Evolutionary conservation across 345 rosid species (phyloP).

Genomic region (Ricinus communis): DNA sequence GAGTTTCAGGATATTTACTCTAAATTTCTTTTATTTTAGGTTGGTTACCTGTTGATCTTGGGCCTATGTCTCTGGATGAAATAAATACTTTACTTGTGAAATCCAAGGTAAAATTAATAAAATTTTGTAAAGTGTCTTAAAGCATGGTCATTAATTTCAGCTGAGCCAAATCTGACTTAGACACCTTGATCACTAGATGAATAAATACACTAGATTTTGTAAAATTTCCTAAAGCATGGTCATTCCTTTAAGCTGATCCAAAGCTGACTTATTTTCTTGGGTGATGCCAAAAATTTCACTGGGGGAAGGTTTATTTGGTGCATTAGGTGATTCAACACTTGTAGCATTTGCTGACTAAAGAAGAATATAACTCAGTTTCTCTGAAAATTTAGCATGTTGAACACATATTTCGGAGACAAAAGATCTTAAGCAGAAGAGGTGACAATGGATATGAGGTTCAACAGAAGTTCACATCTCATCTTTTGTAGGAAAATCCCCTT

Average conservation of each 20-base stretch:
- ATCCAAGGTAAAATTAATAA: constrained; percentile 48
- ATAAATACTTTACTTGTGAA: constrained; percentile 41
- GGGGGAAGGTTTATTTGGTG: neutral
- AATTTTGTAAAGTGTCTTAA: constrained; percentile 2
- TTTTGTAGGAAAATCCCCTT: too few relatives aligned
- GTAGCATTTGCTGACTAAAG: neutral
- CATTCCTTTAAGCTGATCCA: neutral
- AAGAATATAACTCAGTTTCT: neutral
- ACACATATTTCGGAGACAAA: too few relatives aligned
- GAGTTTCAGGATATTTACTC: neutral
- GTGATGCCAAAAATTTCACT: neutral
- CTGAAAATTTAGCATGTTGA: neutral
- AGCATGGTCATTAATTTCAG: neutral
- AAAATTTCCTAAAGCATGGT: neutral
- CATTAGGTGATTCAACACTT: neutral
- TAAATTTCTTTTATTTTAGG: constrained; percentile 35
- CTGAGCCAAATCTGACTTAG: too few relatives aligned
- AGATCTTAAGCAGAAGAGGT: too few relatives aligned
- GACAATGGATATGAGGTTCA: too few relatives aligned
- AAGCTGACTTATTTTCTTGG: neutral
- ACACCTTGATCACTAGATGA: too few relatives aligned
- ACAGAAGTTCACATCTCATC: too few relatives aligned
- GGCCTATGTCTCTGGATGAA: constrained; percentile 53
- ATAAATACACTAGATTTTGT: too few relatives aligned
- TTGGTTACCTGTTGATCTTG: constrained; percentile 65